phyloP scores from a whole-genome alignment of 352 stramenopile genomes.

The Phytophthora boehmeriae region DNA sequence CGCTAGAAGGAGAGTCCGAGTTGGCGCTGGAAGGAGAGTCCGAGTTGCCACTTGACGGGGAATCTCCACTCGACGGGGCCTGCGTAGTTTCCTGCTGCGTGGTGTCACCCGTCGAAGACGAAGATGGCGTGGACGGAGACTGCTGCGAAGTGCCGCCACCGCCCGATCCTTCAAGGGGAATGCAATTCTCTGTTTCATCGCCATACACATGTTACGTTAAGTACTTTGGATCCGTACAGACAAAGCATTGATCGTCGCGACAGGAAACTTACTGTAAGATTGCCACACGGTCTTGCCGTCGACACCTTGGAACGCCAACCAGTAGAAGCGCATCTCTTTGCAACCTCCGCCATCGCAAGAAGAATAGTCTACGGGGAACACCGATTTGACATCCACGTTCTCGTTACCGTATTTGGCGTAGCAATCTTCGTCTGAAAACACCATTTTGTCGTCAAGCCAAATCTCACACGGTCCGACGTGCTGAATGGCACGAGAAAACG shows the following conservation, averaged over 20 bases:
- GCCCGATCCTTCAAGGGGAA: constrained; percentile 32
- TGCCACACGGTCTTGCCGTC: constrained; percentile 47
- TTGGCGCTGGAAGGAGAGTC: constrained; percentile 11
- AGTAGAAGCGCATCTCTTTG: constrained; percentile 51
- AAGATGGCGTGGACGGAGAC: neutral
- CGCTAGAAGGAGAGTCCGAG: constrained; percentile 1
- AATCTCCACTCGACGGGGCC: constrained; percentile 9
- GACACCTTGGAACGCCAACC: constrained; percentile 45
- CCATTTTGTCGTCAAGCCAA: constrained; percentile 46
- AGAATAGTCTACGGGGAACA: constrained; percentile 50
- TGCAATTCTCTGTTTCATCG: constrained; percentile 37
- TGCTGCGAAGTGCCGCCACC: constrained; percentile 25
- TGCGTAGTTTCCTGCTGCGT: constrained; percentile 1
- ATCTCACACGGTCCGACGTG: constrained; percentile 44
- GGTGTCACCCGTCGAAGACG: neutral
- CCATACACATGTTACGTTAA: constrained; percentile 8
- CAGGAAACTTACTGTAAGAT: constrained; percentile 42
- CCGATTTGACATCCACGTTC: constrained; percentile 44
- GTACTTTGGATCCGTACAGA: neutral
- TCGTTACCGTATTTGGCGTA: constrained; percentile 38
- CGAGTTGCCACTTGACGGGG: constrained; percentile 11
- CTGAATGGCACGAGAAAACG: constrained; percentile 37
- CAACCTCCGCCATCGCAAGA: constrained; percentile 33
- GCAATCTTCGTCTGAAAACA: constrained; percentile 40
- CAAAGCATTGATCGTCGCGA: neutral